Evolutionary conservation across 164 flowering plant genomes (phyloP), one percentile per base, ranked within the genome.

Genomic region (Taxillus chinensis): DNA sequence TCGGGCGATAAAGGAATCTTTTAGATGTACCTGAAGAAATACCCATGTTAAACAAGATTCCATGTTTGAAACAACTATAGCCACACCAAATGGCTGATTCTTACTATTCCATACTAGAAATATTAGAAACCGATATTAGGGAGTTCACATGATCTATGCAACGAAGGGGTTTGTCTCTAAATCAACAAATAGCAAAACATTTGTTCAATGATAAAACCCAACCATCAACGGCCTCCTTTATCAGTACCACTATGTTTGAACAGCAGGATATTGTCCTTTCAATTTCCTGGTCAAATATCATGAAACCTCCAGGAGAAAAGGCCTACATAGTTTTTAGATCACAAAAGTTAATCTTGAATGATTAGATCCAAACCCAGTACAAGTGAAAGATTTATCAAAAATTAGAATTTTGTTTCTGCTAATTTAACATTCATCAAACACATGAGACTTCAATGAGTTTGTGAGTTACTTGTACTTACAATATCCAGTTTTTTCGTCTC

Each of bases 1-100:
- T 82, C 3, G 99, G 98, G 59, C 78, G 95, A 64, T 73, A 85
- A 55, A 91, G 64, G 67, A 71, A 83, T 71, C 65, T 79, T 72
- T 81, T 80, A 37, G 90, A 82, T 61, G 81, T 70, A 75, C 93
- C 99, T 93, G 79, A 46, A 76, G 8, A 53, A 27, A 39, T 6
- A n/a, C 12, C 49, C 64, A 39, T 17, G 38, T 41, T 13, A 55
- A 4, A 17, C 13, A 6, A 17, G 13, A 7, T 9, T 13, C 43
- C n/a, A 37, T 42, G 38, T 12, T 59, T 3, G 4, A 16, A 39
- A 46, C 37, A 7, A 13, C 56, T 14, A n/a, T n/a, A 14, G 7
- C 56, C 8, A 7, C 15, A n/a, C 2, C 8, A 53, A 14, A 53
- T 17, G 17, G 17, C 17, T 13, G 14, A 7, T 5, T 17, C 2